Base-by-base conservation (phyloP, 75 land plant species). In the Pseudotsuga menziesii region DNA sequence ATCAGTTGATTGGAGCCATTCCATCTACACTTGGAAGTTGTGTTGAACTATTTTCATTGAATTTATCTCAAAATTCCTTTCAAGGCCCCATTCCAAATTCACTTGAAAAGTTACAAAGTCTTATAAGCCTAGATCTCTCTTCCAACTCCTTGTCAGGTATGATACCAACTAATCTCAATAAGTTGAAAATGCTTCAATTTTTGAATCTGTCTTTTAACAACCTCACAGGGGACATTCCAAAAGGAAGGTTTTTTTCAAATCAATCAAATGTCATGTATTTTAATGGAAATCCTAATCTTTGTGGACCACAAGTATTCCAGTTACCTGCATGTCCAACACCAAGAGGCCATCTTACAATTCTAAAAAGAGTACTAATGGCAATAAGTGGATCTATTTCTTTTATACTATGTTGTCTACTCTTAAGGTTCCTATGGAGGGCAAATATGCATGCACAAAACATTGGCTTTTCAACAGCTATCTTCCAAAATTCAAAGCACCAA, bases 81-180 rank as follows among this genome's bases (percentile, higher is more conserved):
- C 56, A 77, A 11, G 88, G 91, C 32, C 19, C n/a, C 3, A 72
- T 88, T 39, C 87, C 87, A 3, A 16, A 23, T 29, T 56, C 63
- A 36, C 14, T 83, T 2, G 71, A 19, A 35, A 61, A 78, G 26
- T 75, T 72, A 36, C 5, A 44, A 39, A 57, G 63, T 3, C 74
- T 85, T 5, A 27, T 9, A 11, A 60, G 55, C n/a, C 6, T 89
- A 22, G 70, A 82, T 20, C 78, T 89, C 57, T 76, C 84, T 20
- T 19, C 64, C 6, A 89, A 89, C 32, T 29, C 17, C 44, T 79
- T 39, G 36, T 85, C 22, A 58, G 39, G 67, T 7, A 78, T 13
- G 61, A 52, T 22, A 55, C 80, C 5, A 15, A 55, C 9, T 13
- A 39, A 8, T 36, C 0, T 26, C 20, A 39, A 36, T 12, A 61